Evolutionary conservation across 257 asterid species (phyloP).

Genomic region (Scutellaria galericulata): DNA sequence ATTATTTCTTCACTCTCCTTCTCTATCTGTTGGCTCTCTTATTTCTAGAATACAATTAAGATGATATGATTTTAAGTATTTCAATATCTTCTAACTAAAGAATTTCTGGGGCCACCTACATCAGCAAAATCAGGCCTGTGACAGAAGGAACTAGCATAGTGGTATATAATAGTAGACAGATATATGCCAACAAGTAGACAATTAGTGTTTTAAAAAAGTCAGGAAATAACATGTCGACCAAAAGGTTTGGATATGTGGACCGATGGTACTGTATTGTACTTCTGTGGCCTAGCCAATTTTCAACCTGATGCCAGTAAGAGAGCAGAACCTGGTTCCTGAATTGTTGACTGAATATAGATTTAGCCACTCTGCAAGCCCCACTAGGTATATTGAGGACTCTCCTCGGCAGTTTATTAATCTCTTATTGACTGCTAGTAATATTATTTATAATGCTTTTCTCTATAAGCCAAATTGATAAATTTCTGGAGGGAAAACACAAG

Average conservation of each 20-base stretch:
- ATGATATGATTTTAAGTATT: background rate
- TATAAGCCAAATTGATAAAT: background rate
- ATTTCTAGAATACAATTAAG: background rate
- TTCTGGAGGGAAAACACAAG: conserved; percentile 3
- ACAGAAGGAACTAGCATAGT: background rate
- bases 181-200: background rate
- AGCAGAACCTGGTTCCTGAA: background rate
- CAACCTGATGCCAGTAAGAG: background rate
- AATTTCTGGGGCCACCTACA: background rate
- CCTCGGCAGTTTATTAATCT: conserved; percentile 10
- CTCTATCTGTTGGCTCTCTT: background rate
- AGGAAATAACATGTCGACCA: background rate
- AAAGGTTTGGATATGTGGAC: conserved; percentile 4
- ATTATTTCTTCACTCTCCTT: background rate
- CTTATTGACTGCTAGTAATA: background rate
- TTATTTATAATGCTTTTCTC: background rate
- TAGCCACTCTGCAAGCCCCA: background rate
- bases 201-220: background rate
- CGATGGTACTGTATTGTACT: background rate
- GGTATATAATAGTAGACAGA: background rate
- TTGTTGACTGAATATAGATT: conserved; percentile 8
- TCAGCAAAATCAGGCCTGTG: background rate
- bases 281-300: background rate
- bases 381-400: background rate
- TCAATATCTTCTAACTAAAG: background rate